phyloP scores from a whole-genome alignment of 2,329 filamentous ascomycete species.

The Pezicula carpinea region DNA sequence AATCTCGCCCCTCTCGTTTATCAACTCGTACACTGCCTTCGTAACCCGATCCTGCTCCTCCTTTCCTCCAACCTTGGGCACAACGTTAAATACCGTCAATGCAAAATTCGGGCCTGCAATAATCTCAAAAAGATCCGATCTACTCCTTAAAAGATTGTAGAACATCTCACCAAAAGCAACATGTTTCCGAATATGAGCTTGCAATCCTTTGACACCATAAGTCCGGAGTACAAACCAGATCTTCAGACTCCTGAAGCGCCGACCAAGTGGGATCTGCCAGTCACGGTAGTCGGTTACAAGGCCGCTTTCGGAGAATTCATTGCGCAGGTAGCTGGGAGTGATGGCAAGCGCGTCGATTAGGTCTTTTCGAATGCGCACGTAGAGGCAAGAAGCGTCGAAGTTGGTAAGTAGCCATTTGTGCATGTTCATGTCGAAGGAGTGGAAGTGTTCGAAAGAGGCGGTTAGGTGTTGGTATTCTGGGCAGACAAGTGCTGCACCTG shows the following conservation, averaged over 20 bases:
- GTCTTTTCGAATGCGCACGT: constrained; percentile 67
- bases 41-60: constrained; percentile 64
- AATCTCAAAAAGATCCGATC: constrained; percentile 70
- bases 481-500: constrained; percentile 76
- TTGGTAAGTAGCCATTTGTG: constrained; percentile 97
- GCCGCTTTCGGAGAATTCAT: constrained; percentile 73
- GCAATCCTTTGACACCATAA: constrained; percentile 75
- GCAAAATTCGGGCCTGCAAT: constrained; percentile 72
- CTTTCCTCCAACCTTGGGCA: constrained; percentile 32
- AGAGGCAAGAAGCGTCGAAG: constrained; percentile 82
- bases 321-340: constrained; percentile 76
- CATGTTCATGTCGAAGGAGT: constrained; percentile 93
- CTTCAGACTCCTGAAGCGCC: constrained; percentile 84
- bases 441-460: constrained; percentile 59
- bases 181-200: constrained; percentile 65
- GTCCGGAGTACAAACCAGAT: constrained; percentile 90
- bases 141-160: constrained; percentile 48
- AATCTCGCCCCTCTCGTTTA: constrained; percentile 72
- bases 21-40: constrained; percentile 67
- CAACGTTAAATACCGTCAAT: constrained; percentile 70
- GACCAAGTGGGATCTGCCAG: constrained; percentile 92
- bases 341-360: constrained; percentile 78
- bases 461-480: constrained; percentile 74
- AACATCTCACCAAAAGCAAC: constrained; percentile 69
- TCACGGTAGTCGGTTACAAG: constrained; percentile 93